Conservation (phyloP, 176 grass and related monocot genomes). For the Musa itinerans region DNA sequence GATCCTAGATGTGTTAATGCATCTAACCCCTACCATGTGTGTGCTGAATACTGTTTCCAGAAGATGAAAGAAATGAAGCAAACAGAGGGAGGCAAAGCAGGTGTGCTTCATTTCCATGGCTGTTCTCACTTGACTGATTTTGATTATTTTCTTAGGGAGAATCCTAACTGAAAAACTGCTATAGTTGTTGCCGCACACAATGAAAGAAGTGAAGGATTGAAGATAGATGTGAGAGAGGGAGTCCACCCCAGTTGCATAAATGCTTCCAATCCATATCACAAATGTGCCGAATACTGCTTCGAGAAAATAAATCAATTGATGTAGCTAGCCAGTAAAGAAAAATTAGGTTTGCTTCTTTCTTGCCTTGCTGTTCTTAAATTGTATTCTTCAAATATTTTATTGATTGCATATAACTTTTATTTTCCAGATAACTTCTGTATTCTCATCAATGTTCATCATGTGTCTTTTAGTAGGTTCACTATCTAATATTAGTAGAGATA, state of each 20-base stretch:
- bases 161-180: not conserved
- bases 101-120: not conserved
- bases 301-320: conserved; percentile 24
- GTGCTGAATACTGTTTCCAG: conserved; percentile 7
- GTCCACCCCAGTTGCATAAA: conserved; percentile 56
- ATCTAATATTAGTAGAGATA: not conserved
- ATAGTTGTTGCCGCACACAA: conserved; percentile 30
- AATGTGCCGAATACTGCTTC: conserved; percentile 56
- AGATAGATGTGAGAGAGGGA: conserved; percentile 32
- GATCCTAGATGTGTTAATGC: conserved; percentile 7
- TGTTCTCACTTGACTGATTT: not conserved
- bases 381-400: not conserved
- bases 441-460: not conserved
- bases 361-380: not conserved
- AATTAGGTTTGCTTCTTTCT: not conserved
- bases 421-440: not conserved
- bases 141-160: not conserved
- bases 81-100: not conserved
- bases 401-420: not conserved
- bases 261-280: conserved; percentile 83
- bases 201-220: conserved; percentile 22
- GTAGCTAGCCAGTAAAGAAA: conserved; percentile 14
- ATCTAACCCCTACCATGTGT: conserved; percentile 14
- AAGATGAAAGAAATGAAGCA: not conserved
- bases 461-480: not conserved